Conservation (phyloP, 2,329 filamentous ascomycete genomes). For the Trichoderma pleuroti region DNA sequence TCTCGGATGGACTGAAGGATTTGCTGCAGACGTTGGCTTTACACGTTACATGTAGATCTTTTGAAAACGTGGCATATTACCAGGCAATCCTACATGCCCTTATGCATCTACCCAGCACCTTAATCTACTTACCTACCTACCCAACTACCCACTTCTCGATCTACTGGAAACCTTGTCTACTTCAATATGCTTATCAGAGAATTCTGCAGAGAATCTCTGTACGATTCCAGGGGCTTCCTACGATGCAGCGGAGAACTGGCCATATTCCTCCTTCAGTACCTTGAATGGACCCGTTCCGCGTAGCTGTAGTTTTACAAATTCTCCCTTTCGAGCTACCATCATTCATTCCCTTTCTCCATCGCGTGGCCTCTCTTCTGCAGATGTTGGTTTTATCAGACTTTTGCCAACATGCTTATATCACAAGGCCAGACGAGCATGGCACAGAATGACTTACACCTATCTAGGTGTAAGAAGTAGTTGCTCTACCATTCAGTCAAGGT, state of each 20-base stretch:
- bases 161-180: background rate
- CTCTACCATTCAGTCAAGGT: background rate
- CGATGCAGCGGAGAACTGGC: background rate
- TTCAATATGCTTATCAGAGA: background rate
- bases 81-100: background rate
- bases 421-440: background rate
- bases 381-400: background rate
- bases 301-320: rapidly evolving
- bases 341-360: background rate
- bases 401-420: background rate
- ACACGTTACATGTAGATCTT: background rate
- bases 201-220: too few relatives aligned
- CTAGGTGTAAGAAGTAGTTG: background rate
- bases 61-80: background rate
- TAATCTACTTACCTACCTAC: background rate
- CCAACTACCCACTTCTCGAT: background rate
- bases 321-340: too few relatives aligned
- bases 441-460: background rate
- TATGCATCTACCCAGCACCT: too few relatives aligned
- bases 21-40: background rate
- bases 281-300: background rate
- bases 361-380: background rate
- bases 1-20: background rate
- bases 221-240: background rate
- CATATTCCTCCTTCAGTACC: background rate